phyloP scores from a whole-genome alignment of 768 basidiomycete genomes.

The Podaxis sp. region DNA sequence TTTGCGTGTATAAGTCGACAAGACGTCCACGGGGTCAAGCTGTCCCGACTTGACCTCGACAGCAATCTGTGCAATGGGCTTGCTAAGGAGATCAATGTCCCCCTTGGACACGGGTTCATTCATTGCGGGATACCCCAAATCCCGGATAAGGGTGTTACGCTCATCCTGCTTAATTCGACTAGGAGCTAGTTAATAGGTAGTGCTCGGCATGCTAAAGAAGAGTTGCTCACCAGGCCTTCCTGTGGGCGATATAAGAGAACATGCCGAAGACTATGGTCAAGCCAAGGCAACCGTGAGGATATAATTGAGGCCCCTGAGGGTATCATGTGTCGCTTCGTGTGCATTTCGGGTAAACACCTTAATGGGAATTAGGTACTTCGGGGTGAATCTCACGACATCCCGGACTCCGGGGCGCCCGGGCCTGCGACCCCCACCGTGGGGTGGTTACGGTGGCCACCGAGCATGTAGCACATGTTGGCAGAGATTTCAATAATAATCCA shows the following conservation, averaged over 20 bases:
- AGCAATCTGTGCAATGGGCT: conserved; percentile 30
- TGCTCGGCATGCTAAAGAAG: not conserved
- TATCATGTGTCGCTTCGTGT: too few relatives aligned
- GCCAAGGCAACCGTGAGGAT: not conserved
- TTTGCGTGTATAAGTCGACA: conserved; percentile 47
- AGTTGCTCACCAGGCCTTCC: conserved; percentile 33
- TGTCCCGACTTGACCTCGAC: conserved; percentile 29
- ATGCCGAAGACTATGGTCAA: conserved; percentile 8
- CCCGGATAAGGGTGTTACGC: conserved; percentile 30
- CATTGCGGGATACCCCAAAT: conserved; percentile 24
- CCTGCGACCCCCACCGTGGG: too few relatives aligned
- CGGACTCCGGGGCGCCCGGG: not conserved
- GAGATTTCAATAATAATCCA: too few relatives aligned
- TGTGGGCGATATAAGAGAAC: conserved; percentile 37
- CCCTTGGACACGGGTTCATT: conserved; percentile 26
- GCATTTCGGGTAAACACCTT: too few relatives aligned
- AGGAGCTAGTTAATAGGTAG: not conserved
- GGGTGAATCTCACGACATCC: not conserved
- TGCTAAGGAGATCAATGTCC: conserved; percentile 31
- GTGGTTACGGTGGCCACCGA: too few relatives aligned
- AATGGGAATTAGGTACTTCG: not conserved
- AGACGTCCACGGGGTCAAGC: conserved; percentile 32
- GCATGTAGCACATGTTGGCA: too few relatives aligned
- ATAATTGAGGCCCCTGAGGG: not conserved
- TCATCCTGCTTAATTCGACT: conserved; percentile 37